Evolutionary conservation across 148 eudicot genomes (phyloP).

Genomic region (Pouteria glomerata): DNA sequence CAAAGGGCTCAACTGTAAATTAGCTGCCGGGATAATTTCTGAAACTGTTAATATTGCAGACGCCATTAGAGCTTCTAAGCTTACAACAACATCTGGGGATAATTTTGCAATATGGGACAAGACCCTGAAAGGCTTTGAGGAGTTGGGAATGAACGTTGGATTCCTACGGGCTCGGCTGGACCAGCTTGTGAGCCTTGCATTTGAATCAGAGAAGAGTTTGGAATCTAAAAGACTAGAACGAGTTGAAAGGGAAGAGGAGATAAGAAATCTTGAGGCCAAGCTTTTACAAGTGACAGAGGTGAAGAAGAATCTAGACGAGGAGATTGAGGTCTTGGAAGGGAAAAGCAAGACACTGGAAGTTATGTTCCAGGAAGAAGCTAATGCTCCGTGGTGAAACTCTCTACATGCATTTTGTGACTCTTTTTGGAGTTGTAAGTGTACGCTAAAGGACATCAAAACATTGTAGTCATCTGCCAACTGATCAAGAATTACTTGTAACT

Average conservation of each 20-base stretch:
- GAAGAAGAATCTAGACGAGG: slow-evolving; percentile 15
- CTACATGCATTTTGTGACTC: slow-evolving; percentile 7
- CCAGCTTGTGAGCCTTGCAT: slow-evolving; percentile 23
- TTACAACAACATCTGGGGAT: background rate
- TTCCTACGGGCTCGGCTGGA: slow-evolving; percentile 26
- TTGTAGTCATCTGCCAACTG: too few species aligned
- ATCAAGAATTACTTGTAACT: too few species aligned
- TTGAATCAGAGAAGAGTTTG: background rate
- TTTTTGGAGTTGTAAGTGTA: background rate
- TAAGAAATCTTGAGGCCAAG: slow-evolving; percentile 12
- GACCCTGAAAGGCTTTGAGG: slow-evolving; percentile 27
- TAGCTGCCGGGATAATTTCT: slow-evolving; percentile 25
- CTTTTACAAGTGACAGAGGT: slow-evolving; percentile 10
- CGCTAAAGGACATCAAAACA: too few species aligned
- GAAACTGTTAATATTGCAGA: slow-evolving; percentile 43
- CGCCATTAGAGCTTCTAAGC: slow-evolving; percentile 26
- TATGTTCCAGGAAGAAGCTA: slow-evolving; percentile 23
- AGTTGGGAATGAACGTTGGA: slow-evolving; percentile 29
- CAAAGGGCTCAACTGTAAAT: slow-evolving; percentile 16
- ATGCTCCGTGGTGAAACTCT: slow-evolving; percentile 23
- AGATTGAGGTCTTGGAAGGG: slow-evolving; percentile 17
- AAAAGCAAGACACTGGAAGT: slow-evolving; percentile 12
- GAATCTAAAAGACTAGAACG: slow-evolving; percentile 21
- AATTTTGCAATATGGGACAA: slow-evolving; percentile 23
- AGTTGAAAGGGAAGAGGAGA: slow-evolving; percentile 22